Percentiles rank a stretch among this genome's conserved stretches.
Conservation (phyloP, 2,329 filamentous ascomycete species). For the Pseudogymnoascus sp. region DNA sequence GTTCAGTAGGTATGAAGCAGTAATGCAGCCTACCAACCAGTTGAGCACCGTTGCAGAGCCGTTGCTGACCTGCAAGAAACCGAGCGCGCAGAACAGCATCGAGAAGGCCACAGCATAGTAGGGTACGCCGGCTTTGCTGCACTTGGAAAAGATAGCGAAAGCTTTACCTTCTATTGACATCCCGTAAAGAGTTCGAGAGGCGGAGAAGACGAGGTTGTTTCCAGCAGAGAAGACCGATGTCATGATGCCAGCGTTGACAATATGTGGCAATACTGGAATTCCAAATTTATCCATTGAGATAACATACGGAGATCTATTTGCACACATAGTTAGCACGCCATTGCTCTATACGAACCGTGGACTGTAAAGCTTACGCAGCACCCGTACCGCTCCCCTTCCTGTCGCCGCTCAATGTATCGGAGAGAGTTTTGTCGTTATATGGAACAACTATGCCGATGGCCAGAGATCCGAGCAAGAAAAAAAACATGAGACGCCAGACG, state of each 20-base stretch:
- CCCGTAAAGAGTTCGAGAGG: conserved; percentile 60
- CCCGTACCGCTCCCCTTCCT: conserved; percentile 14
- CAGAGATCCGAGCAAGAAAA: conserved; percentile 62
- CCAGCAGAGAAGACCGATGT: conserved; percentile 57
- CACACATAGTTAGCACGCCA: conserved; percentile 26
- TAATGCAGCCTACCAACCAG: conserved; percentile 47
- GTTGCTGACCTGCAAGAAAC: conserved; percentile 59
- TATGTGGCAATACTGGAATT: conserved; percentile 55
- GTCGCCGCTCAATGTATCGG: conserved; percentile 40
- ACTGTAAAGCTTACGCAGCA: neutral
- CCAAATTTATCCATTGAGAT: conserved; percentile 57
- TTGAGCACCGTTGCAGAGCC: conserved; percentile 32
- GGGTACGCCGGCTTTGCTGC: conserved; percentile 49
- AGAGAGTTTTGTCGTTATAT: conserved; percentile 51
- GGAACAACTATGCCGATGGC: conserved; percentile 58
- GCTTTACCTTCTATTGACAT: conserved; percentile 59
- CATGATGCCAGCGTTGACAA: conserved; percentile 61
- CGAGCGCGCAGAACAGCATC: conserved; percentile 61
- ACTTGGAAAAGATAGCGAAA: conserved; percentile 50
- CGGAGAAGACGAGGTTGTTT: conserved; percentile 55
- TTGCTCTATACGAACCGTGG: neutral
- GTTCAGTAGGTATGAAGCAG: conserved; percentile 66
- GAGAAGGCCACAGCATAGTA: conserved; percentile 56
- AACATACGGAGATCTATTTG: conserved; percentile 31
- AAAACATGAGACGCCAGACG: conserved; percentile 61